Evolutionary conservation across 805 yeast genomes (phyloP).

Genomic region (Starmerella stellata): DNA sequence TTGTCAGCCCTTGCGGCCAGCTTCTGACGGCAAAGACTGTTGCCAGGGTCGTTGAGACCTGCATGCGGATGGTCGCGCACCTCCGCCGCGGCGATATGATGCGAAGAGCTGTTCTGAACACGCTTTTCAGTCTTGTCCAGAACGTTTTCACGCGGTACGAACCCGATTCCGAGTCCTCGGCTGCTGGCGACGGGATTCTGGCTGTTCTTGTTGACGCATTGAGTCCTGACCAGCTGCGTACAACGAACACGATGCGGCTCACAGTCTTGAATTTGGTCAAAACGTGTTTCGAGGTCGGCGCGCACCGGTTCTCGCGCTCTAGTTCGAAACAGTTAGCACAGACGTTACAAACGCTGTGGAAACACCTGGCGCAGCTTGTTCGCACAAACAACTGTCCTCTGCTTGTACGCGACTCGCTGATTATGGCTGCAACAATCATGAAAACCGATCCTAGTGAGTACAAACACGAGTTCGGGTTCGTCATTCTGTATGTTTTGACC

Average conservation of each 20-base stretch:
- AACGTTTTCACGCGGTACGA: slow-evolving; percentile 8
- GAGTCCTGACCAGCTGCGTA: slow-evolving; percentile 52
- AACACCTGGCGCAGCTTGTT: slow-evolving; percentile 62
- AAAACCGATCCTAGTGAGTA: slow-evolving; percentile 46
- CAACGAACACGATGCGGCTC: slow-evolving; percentile 53
- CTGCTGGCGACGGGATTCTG: slow-evolving; percentile 1
- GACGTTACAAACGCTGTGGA: slow-evolving; percentile 60
- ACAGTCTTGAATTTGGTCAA: slow-evolving; percentile 62
- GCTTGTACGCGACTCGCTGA: slow-evolving; percentile 56
- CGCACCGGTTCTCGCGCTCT: slow-evolving; percentile 32
- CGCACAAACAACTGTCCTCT: slow-evolving; percentile 51
- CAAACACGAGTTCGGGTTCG: slow-evolving; percentile 60
- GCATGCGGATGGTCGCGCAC: slow-evolving; percentile 80
- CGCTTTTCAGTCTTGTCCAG: slow-evolving; percentile 12
- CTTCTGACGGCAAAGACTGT: slow-evolving; percentile 64
- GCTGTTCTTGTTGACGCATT: slow-evolving; percentile 50
- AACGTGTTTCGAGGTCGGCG: slow-evolving; percentile 67
- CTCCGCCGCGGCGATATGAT: slow-evolving; percentile 78
- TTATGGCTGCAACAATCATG: slow-evolving; percentile 53
- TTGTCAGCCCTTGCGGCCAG: slow-evolving; percentile 45
- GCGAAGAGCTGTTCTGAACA: slow-evolving; percentile 56
- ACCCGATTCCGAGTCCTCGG: slow-evolving; percentile 31
- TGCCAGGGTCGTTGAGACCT: slow-evolving; percentile 78
- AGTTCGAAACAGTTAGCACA: slow-evolving; percentile 47
- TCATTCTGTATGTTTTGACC: slow-evolving; percentile 25